Conservation (phyloP, 768 basidiomycete genomes). For the Lactifluus subvellereus region DNA sequence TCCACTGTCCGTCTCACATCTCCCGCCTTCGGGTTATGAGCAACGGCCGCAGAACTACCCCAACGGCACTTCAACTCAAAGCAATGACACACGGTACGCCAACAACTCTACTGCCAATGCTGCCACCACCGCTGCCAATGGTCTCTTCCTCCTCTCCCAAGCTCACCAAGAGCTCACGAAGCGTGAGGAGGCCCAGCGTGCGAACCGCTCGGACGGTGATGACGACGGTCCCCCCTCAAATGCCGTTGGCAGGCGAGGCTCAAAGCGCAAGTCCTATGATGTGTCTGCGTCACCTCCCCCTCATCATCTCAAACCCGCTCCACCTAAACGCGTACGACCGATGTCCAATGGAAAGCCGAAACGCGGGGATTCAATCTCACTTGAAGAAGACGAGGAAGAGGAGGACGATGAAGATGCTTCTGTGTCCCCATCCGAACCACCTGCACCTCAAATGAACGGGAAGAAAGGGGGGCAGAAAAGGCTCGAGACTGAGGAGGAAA, state of each 20-base stretch:
- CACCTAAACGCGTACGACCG: conserved; percentile 37
- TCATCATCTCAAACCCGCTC: conserved; percentile 11
- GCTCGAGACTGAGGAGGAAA: conserved; percentile 97
- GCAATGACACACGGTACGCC: conserved; percentile 28
- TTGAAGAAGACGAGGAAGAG: conserved; percentile 31
- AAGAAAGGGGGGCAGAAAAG: conserved; percentile 48
- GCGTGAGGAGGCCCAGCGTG: conserved; percentile 80
- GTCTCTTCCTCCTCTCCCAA: conserved; percentile 88
- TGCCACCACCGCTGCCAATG: conserved; percentile 75
- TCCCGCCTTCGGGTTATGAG: conserved; percentile 24
- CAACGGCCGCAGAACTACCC: conserved; percentile 23
- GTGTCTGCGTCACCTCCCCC: conserved; percentile 30
- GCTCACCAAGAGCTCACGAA: conserved; percentile 96
- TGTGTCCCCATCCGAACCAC: conserved; percentile 23
- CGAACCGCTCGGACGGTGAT: conserved; percentile 33
- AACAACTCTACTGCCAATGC: conserved; percentile 45
- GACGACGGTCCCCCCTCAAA: conserved; percentile 28
- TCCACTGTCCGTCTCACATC: conserved; percentile 34
- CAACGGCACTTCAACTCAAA: conserved; percentile 16
- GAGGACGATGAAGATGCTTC: conserved; percentile 34
- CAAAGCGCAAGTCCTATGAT: conserved; percentile 67
- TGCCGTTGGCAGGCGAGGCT: conserved; percentile 44
- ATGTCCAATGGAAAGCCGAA: conserved; percentile 24
- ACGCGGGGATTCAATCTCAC: conserved; percentile 27
- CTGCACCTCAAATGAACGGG: conserved; percentile 7